Percentiles rank a stretch among this genome's conserved stretches.
These are phyloP conservation scores for Kwoniella newhampshirensis DNA, from an alignment of 768 basidiomycete species.

Conservation along the genomic window DNA sequence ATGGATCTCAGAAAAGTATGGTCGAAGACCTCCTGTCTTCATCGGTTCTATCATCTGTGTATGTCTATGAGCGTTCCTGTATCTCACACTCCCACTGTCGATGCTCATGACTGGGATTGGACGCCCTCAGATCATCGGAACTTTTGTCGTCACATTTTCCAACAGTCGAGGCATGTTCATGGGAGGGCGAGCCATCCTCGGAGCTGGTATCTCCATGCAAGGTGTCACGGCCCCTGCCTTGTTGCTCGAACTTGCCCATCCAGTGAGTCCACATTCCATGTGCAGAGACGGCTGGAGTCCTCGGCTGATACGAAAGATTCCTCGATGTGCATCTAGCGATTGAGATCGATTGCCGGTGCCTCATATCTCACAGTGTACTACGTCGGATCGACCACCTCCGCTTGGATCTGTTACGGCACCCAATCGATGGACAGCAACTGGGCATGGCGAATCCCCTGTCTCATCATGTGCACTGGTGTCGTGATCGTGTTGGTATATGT, in stretches of 20 bases:
- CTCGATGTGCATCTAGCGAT: conserved; percentile 1
- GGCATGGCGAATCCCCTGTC: conserved; percentile 4
- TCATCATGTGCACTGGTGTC: conserved; percentile 19
- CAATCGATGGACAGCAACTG: no score
- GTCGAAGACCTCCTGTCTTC: conserved; percentile 7
- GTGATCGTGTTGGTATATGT: conserved; percentile 17
- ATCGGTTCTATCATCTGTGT: not conserved
- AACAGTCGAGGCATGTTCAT: conserved; percentile 5
- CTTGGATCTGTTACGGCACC: conserved; percentile 22
- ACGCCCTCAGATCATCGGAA: no score
- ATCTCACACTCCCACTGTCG: no score
- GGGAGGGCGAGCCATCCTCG: conserved; percentile 26
- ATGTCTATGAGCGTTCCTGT: no score
- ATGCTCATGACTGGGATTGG: no score
- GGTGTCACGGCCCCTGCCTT: conserved; percentile 59
- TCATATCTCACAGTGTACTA: conserved; percentile 44
- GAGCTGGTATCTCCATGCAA: conserved; percentile 15
- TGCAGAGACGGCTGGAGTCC: not conserved
- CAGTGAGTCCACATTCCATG: not conserved
- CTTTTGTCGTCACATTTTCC: conserved; percentile 6
- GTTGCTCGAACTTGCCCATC: conserved; percentile 77
- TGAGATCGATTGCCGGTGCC: conserved; percentile 12
- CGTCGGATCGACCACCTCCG: conserved; percentile 32
- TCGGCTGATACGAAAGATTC: not conserved
- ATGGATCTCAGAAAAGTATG: conserved; percentile 12